Conservation (phyloP, 441 rosid species). For the Gossypium schwendimanii region DNA sequence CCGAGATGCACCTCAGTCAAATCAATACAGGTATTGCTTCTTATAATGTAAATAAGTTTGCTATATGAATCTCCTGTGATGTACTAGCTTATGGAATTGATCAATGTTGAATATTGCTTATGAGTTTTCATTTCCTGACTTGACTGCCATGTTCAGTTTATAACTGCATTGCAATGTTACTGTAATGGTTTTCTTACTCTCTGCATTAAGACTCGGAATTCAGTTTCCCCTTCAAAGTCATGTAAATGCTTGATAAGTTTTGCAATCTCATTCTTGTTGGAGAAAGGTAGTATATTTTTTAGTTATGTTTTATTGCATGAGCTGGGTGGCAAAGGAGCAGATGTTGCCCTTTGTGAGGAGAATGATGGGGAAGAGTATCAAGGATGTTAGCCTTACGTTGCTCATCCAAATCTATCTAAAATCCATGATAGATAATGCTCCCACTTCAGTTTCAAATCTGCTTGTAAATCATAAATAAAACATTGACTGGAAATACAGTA, state of each 20-base stretch:
- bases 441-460: background rate
- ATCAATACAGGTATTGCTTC: slow-evolving; percentile 39
- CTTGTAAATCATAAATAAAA: background rate
- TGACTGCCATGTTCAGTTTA: background rate
- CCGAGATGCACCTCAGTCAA: slow-evolving; percentile 56
- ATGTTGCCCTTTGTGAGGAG: background rate
- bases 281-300: background rate
- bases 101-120: background rate
- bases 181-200: background rate
- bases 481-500: background rate
- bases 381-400: background rate
- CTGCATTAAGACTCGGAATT: background rate
- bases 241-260: background rate
- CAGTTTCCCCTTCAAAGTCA: background rate
- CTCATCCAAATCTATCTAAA: background rate
- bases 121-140: background rate
- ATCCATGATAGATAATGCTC: background rate
- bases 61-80: background rate
- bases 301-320: background rate
- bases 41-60: background rate
- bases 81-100: background rate
- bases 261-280: background rate
- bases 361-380: background rate
- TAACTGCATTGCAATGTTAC: background rate
- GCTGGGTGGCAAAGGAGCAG: background rate